phyloP scores from a whole-genome alignment of 768 basidiomycete genomes.

The Collybia mongolica region DNA sequence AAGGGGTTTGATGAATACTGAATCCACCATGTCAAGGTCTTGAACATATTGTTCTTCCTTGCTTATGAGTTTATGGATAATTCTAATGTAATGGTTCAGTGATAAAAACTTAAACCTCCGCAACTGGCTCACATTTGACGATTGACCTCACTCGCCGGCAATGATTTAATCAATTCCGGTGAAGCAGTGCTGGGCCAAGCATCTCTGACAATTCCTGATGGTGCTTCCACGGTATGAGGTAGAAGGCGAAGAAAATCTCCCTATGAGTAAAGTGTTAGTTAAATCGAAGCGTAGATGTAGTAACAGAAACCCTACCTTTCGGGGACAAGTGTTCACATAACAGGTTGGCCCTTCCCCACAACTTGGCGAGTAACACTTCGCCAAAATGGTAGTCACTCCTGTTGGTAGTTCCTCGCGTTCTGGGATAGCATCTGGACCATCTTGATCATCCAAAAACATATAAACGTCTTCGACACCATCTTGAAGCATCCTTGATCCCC shows the following conservation, averaged over 20 bases:
- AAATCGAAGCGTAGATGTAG: neutral
- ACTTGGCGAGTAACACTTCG: conserved; percentile 84
- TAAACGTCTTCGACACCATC: conserved; percentile 95
- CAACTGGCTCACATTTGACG: conserved; percentile 63
- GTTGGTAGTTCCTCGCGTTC: conserved; percentile 70
- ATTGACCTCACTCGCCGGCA: conserved; percentile 77
- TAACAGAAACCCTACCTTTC: conserved; percentile 42
- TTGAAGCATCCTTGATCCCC: conserved; percentile 80
- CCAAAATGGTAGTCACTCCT: conserved; percentile 83
- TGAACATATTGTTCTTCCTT: conserved; percentile 89
- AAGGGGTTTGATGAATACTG: conserved; percentile 56
- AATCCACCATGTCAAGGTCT: conserved; percentile 83
- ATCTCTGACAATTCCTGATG: conserved; percentile 45
- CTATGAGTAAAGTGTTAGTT: conserved; percentile 12
- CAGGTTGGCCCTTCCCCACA: conserved; percentile 80
- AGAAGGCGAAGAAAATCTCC: conserved; percentile 26
- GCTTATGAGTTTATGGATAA: conserved; percentile 85
- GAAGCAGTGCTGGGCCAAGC: conserved; percentile 50
- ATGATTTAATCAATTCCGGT: conserved; percentile 32
- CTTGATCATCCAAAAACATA: conserved; percentile 88
- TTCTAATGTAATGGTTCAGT: conserved; percentile 33
- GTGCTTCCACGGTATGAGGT: conserved; percentile 24
- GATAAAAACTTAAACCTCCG: conserved; percentile 2
- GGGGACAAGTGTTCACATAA: conserved; percentile 81
- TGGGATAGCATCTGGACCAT: conserved; percentile 53